Base-by-base conservation (phyloP, 768 basidiomycete species). In the Lyophyllum shimeji region DNA sequence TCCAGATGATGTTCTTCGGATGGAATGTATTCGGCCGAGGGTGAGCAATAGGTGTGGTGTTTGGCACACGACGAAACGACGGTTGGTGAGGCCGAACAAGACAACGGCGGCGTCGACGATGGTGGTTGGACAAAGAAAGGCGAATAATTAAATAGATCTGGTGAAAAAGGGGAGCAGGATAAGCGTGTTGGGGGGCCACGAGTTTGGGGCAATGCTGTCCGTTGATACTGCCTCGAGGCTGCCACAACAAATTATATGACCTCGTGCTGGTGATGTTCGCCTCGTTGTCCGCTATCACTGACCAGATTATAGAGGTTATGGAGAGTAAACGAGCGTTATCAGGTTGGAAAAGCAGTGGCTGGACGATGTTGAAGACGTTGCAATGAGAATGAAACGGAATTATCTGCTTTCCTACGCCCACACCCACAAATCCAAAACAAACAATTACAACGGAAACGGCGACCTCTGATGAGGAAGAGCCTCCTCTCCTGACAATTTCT, bases 1-100 rank as follows among this genome's bases (percentile, higher is more conserved):
- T 67, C 64, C 75, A 76, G 67, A 83, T 74, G 64, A 74, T 76
- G 70, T 75, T 76, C 74, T 73, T 78, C 52, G 73, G 67, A 31
- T 71, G 63, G 45, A 56, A 20, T 54, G 42, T 42, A 56, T 63
- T 58, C 34, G 34, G 12, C 34, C 11, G 54, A 63, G 57, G 27
- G 48, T 57, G 27, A 46, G 55, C 40, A 60, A 53, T n/a, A 11
- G 34, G 59, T 33, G 62, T 60, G 31, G 48, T 39, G 23, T 48
- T 58, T 51, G 50, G 49, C 53, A 58, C 51, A 47, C 43, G 52
- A 51, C 40, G 52, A 47, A 44, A 55, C 43, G 27, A 47, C 40
- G 37, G 46, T 17, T 46, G 3, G 25, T 17, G 45, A 15, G 45
- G 27, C 9, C 24, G 23, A 42, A 42, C 15, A 15, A 46, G 24